Percentiles rank a stretch among this genome's conserved stretches.
These are phyloP conservation scores for Xylaria sp. DNA, from an alignment of 2,329 filamentous ascomycete genomes.

Conservation along the genomic window DNA sequence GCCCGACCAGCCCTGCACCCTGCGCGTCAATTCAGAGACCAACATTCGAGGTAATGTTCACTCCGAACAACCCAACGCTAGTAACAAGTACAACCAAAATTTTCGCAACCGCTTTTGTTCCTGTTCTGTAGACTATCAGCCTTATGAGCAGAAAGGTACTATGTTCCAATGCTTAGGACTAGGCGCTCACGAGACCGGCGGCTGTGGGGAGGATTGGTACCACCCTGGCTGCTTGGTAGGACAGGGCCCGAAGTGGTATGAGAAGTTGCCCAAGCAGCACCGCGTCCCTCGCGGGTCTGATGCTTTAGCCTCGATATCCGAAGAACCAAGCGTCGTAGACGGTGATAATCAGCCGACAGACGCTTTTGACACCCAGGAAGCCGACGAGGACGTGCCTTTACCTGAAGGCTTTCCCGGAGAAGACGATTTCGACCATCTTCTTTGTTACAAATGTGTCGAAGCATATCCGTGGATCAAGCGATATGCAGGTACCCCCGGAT, in stretches of 20 bases:
- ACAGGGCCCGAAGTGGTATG: slow-evolving; percentile 66
- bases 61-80: slow-evolving; percentile 64
- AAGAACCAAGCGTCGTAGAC: slow-evolving; percentile 36
- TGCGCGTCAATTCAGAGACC: slow-evolving; percentile 68
- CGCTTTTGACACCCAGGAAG: slow-evolving; percentile 32
- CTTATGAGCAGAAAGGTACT: slow-evolving; percentile 83
- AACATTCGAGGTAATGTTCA: slow-evolving; percentile 72
- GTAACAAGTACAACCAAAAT: slow-evolving; percentile 93
- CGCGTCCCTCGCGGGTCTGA: slow-evolving; percentile 17
- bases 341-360: slow-evolving; percentile 17
- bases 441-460: slow-evolving; percentile 92
- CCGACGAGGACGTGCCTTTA: slow-evolving; percentile 58
- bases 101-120: slow-evolving; percentile 90
- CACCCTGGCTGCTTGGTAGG: slow-evolving; percentile 90
- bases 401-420: slow-evolving; percentile 85
- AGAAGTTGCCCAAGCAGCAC: slow-evolving; percentile 42
- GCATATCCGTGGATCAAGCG: slow-evolving; percentile 86
- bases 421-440: slow-evolving; percentile 80
- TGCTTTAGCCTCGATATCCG: slow-evolving; percentile 45
- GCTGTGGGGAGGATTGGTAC: slow-evolving; percentile 97
- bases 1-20: slow-evolving; percentile 60
- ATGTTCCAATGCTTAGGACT: slow-evolving; percentile 97
- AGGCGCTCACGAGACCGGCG: slow-evolving; percentile 71
- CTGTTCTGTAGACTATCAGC: slow-evolving; percentile 82
- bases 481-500: slow-evolving; percentile 76